Conservation (phyloP, 208 protist species). For the Acanthamoeba royreba region DNA sequence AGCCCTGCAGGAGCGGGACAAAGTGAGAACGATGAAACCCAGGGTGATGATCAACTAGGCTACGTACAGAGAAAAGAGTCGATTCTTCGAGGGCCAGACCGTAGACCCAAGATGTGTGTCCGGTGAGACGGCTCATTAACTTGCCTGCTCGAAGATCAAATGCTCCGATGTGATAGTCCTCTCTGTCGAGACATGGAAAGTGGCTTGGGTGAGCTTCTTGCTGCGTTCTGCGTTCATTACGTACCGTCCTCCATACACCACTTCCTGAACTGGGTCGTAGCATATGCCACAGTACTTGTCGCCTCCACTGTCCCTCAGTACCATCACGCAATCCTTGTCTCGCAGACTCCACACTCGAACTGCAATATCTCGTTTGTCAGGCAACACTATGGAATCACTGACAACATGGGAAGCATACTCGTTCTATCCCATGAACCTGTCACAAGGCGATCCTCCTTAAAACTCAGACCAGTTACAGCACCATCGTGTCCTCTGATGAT, state of each 20-base stretch:
- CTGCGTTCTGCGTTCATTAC: neutral
- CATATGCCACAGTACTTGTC: slow-evolving; percentile 2
- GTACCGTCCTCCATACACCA: neutral
- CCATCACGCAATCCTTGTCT: neutral
- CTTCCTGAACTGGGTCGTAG: neutral
- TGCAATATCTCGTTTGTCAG: neutral
- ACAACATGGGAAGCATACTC: neutral
- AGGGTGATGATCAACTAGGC: too few relatives aligned
- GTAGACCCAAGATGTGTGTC: neutral
- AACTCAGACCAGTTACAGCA: neutral
- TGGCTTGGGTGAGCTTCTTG: neutral
- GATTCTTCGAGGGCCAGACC: neutral
- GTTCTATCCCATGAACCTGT: slow-evolving; percentile 9
- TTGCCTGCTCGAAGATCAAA: slow-evolving; percentile 11
- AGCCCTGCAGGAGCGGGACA: too few relatives aligned
- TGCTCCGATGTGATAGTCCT: neutral
- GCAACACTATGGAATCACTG: neutral
- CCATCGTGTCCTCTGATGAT: slow-evolving; percentile 6
- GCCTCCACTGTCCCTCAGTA: neutral
- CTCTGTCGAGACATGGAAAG: neutral
- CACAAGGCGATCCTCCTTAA: neutral
- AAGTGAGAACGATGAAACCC: too few relatives aligned
- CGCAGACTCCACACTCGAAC: neutral
- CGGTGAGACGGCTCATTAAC: neutral
- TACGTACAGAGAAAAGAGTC: neutral